Evolutionary conservation across 2,329 filamentous ascomycete species (phyloP), one percentile per base, ranked within the genome.

Genomic region (Zalaria obscura): DNA sequence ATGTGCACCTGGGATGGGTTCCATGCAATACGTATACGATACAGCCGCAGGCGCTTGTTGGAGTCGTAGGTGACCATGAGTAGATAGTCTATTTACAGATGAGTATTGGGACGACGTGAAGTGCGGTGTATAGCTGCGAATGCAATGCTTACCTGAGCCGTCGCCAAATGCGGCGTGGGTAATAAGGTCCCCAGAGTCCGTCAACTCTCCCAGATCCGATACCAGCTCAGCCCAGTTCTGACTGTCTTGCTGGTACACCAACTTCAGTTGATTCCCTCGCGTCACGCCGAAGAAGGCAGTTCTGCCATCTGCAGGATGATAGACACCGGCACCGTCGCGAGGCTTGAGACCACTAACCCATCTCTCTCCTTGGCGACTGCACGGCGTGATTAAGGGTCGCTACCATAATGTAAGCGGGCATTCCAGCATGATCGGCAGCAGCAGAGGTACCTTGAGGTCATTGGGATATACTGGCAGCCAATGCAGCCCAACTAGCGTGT

Each of bases 281-380:
- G 83, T 91, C 40, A 94, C 72, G 48, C 79, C 83, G 8, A 94
- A 61, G 35, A 95, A 62, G 1, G 83, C 82, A 38, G 82, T 80
- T 57, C 83, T 86, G 40, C 70, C 69, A 2, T 75, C 68, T 44
- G 76, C 73, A 0, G 82, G 81, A 56, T 93, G 85, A 46, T 74
- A 79, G 4, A 87, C 83, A 3, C 81, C 81, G 35, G 76, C 70
- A 6, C 77, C 75, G 32, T 77, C 73, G 29, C 79, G 70, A 40
- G 78, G 72, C 6, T 75, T 75, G 42, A 73, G 77, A 38, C 81
- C 75, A 52, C 85, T 89, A 6, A 69, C 70, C 69, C 87, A 94
- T 34, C 72, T 59, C 32, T 58, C 54, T 26, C 57, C 59, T 10
- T 55, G 51, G 32, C 60, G 61, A 18, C 49, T 56, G n/a, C 61